These are phyloP conservation scores for Wickerhamiella domercqiae DNA, from an alignment of 805 yeast genomes.

Conservation along the genomic window DNA sequence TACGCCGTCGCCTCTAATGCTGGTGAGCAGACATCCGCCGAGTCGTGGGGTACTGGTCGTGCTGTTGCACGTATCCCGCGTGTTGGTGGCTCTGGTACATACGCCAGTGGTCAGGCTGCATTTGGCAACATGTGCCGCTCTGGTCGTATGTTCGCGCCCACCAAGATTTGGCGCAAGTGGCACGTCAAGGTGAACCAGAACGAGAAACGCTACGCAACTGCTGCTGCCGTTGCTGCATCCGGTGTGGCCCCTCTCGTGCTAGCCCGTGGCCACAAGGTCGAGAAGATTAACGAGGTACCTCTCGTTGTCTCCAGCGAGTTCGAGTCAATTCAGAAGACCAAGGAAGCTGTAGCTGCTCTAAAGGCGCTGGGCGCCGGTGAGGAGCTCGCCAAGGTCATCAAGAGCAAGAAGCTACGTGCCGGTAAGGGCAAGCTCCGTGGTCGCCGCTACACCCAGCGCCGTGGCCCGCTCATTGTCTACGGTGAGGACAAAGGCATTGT, in stretches of 20 bases:
- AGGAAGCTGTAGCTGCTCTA: constrained; percentile 95
- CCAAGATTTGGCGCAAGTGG: constrained; percentile 99
- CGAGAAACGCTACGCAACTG: constrained; percentile 99
- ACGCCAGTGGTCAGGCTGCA: constrained; percentile 99
- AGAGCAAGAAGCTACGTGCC: constrained; percentile 97
- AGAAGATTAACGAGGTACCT: constrained; percentile 95
- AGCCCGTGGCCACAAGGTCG: constrained; percentile 99
- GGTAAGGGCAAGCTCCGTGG: constrained; percentile 99
- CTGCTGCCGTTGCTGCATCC: constrained; percentile 98
- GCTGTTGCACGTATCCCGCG: constrained; percentile 99
- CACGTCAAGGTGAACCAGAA: constrained; percentile 99
- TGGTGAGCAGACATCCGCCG: constrained; percentile 99
- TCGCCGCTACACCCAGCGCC: constrained; percentile 99
- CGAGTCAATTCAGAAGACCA: constrained; percentile 90
- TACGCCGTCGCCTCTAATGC: constrained; percentile 99
- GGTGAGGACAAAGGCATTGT: constrained; percentile 93
- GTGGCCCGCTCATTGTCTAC: constrained; percentile 99
- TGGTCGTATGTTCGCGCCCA: constrained; percentile 99
- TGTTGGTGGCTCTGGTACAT: constrained; percentile 99
- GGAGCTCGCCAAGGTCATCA: constrained; percentile 94
- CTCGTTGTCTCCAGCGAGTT: constrained; percentile 87
- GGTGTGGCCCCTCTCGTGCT: constrained; percentile 95
- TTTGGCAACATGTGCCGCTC: constrained; percentile 99
- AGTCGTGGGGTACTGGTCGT: constrained; percentile 99
- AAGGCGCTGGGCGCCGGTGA: constrained; percentile 98